These are phyloP conservation scores for Apiosordaria backusii DNA, from an alignment of 495 filamentous ascomycete species.

Conservation along the genomic window DNA sequence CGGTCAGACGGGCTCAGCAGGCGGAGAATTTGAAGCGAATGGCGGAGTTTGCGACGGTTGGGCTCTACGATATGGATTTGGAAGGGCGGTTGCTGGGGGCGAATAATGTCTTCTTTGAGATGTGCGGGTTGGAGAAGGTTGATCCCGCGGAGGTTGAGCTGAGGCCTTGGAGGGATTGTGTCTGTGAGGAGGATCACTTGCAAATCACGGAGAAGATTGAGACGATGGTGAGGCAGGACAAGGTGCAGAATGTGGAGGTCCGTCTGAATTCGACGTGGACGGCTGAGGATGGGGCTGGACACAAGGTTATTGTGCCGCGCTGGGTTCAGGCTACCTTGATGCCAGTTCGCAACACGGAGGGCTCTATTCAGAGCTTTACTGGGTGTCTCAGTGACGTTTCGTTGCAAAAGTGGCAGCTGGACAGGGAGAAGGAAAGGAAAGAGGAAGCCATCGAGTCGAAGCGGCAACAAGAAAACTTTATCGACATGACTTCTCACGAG, in stretches of 20 bases:
- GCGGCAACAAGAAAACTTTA: slow-evolving; percentile 63
- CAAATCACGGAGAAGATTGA: slow-evolving; percentile 27
- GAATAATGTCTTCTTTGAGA: slow-evolving; percentile 46
- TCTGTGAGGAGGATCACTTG: slow-evolving; percentile 29
- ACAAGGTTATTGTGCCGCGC: slow-evolving; percentile 30
- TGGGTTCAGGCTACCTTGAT: slow-evolving; percentile 38
- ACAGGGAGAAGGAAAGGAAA: slow-evolving; percentile 37
- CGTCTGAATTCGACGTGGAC: slow-evolving; percentile 35
- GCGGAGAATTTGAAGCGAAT: slow-evolving; percentile 48
- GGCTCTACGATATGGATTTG: slow-evolving; percentile 47
- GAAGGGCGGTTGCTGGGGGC: slow-evolving; percentile 40
- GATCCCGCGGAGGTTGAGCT: slow-evolving; percentile 30
- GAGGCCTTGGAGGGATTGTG: slow-evolving; percentile 39
- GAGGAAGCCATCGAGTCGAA: slow-evolving; percentile 46
- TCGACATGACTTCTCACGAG: slow-evolving; percentile 76
- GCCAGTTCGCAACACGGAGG: slow-evolving; percentile 32
- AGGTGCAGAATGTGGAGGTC: slow-evolving; percentile 33
- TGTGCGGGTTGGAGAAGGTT: slow-evolving; percentile 38
- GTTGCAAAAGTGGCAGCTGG: slow-evolving; percentile 38
- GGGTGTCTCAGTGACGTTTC: slow-evolving; percentile 40
- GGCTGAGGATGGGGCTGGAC: slow-evolving; percentile 29
- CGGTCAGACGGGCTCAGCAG: slow-evolving; percentile 42
- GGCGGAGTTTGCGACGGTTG: slow-evolving; percentile 46
- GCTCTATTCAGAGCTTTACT: slow-evolving; percentile 34
- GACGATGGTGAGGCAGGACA: slow-evolving; percentile 28